Evolutionary conservation across 768 basidiomycete genomes (phyloP).

Genomic region (Mrakia blollopis): DNA sequence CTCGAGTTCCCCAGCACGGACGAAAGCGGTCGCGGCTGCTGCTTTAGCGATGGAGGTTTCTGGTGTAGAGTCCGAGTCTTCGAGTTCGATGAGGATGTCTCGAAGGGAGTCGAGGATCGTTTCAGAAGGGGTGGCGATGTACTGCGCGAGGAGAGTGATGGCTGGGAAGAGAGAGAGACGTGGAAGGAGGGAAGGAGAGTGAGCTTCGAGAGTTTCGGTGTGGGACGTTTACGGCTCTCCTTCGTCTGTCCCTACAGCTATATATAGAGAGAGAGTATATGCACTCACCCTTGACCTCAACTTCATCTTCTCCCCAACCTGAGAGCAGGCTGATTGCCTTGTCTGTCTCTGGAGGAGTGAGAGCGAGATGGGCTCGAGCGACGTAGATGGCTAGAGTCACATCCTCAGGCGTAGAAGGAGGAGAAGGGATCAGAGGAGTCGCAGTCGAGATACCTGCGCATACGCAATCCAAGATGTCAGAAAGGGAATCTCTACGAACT

Average conservation of each 20-base stretch:
- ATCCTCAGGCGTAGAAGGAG: constrained; percentile 12
- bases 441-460: constrained; percentile 29
- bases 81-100: constrained; percentile 79
- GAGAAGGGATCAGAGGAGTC: constrained; percentile 20
- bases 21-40: constrained; percentile 83
- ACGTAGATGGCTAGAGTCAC: constrained; percentile 53
- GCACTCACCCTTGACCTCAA: constrained; percentile 11
- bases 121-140: constrained; percentile 49
- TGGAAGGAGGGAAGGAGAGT: constrained; percentile 30
- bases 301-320: constrained; percentile 4
- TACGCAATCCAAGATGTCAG: constrained; percentile 50
- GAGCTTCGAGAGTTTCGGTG: constrained; percentile 10
- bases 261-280: constrained; percentile 34
- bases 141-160: constrained; percentile 66
- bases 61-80: constrained; percentile 57
- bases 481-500: constrained; percentile 41
- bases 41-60: constrained; percentile 56
- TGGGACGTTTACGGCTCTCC: too few relatives aligned
- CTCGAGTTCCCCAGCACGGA: constrained; percentile 75
- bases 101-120: constrained; percentile 69
- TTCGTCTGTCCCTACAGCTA: too few relatives aligned
- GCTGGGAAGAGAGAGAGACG: constrained; percentile 45
- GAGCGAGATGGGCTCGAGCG: constrained; percentile 70
- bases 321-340: constrained; percentile 55
- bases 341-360: constrained; percentile 57